A percentile compares a stretch with the other conserved stretches of the same genome.
Conservation (phyloP, 257 asterid genomes). For the Handroanthus guayacan region DNA sequence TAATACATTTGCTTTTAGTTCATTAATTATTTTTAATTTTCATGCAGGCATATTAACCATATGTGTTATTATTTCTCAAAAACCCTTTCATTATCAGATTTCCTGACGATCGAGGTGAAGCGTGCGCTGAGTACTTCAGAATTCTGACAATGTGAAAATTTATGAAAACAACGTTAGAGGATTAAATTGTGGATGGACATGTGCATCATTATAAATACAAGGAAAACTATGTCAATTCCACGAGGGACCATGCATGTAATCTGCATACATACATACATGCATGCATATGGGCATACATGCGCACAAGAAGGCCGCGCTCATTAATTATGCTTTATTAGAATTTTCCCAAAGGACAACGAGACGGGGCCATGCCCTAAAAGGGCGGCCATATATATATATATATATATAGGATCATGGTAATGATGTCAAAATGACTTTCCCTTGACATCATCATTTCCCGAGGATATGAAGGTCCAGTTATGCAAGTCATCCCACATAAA, state of each 20-base stretch:
- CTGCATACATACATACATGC: conserved; percentile 1
- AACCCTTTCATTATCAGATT: not conserved
- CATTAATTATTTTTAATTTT: too few relatives aligned
- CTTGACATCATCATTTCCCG: conserved; percentile 44
- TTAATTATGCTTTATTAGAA: not conserved
- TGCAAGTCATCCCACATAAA: not conserved
- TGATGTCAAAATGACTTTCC: conserved; percentile 55
- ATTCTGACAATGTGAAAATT: conserved; percentile 32
- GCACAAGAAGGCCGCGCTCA: not conserved
- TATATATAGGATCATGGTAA: not conserved
- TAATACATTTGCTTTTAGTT: too few relatives aligned
- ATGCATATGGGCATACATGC: not conserved
- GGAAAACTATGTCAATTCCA: conserved; percentile 34
- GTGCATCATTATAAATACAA: conserved; percentile 35
- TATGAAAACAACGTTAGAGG: conserved; percentile 36
- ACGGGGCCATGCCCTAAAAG: conserved; percentile 38
- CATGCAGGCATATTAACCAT: not conserved
- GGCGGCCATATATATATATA: conserved; percentile 29
- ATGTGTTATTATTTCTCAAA: not conserved
- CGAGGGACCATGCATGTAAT: conserved; percentile 38
- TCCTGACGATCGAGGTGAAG: conserved; percentile 5
- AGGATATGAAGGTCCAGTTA: not conserved
- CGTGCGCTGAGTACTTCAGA: conserved; percentile 23
- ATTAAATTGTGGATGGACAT: not conserved
- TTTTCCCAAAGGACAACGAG: conserved; percentile 34